Evolutionary conservation across 805 yeast genomes (phyloP), one percentile per base, ranked within the genome.

Genomic region (Scheffersomyces lignosus): DNA sequence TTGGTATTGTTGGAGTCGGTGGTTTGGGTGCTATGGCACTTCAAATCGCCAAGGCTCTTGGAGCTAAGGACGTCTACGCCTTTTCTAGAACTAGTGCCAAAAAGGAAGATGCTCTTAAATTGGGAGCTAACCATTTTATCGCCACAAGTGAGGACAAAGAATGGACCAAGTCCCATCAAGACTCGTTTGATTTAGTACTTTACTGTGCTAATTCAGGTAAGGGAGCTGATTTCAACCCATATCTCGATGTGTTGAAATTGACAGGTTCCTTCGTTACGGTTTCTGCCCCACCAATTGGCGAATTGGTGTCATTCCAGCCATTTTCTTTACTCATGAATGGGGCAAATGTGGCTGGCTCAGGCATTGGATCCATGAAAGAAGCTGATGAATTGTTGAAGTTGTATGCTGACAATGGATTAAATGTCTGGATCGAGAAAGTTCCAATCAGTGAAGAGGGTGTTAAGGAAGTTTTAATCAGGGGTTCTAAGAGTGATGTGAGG

Each of bases 11-110:
- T 40, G 86, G 85, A 36, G 70, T 81, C 40, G 87, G 87, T 34
- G 87, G 87, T 24, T 69, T 81, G 38, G 87, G 87, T 32, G 82
- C 78, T 64, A 67, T 78, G 69, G 81, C 74, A n/a, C 56, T 81
- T 37, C 70, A 72, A 54, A 75, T 77, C 45, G 81, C 85, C 29
- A 66, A 66, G 43, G 84, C 84, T 4, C 52, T 80, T 46, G 87
- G 85, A 22, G 81, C 83, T 17, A 80, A 78, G 40, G 83, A 78
- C 14, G 66, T 66, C 35, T 48, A 41, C 37, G 56, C 61, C 4
- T 55, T 61, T 36, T 60, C 66, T 18, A 48, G 52, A 32, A 27
- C 48, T 15, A 36, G 36, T 7, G 26, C 47, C 37, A 49, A 49
- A 34, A 40, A 42, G 40, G 33, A 41, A 31, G 52, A 48, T 38